Base-by-base conservation (phyloP, 2,329 filamentous ascomycete genomes). In the Apiospora sp. region DNA sequence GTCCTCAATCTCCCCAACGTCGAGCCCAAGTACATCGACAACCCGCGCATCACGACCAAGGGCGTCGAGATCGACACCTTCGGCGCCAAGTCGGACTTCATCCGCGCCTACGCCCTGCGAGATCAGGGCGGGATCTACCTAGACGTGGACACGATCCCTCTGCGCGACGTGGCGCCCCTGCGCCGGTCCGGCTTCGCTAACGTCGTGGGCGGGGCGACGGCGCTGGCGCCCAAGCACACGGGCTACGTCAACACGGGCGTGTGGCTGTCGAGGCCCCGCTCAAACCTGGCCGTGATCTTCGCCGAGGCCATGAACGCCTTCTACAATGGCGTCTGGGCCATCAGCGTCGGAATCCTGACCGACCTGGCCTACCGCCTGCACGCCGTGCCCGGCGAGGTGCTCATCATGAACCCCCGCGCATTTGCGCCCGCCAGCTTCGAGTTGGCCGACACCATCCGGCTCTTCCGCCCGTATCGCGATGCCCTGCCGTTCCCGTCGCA, bases 341-440 rank as follows among this genome's bases (percentile, higher is more conserved):
- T 51, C 46, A 77, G 75, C 73, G 73, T 76, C 4, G 49, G 69
- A 10, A 72, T 79, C n/a, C 73, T 80, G 34, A 80, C 78, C 3
- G 73, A 76, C 64, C 72, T 80, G 41, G 75, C 77, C 19, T 71
- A 76, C 69, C 75, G 78, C 13, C 69, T 79, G 43, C 69, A 72
- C 4, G 71, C 74, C 3, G 48, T 78, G 0, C 78, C 77, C 13
- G 44, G 44, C 67, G 67, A 68, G 41, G 41, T 68, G 41, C 67
- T 68, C 67, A 48, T 68, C 41, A 27, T 68, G 67, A 44, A 68
- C 67, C 67, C 67, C 5, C 67, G 41, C 44, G 67, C 67, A 24
- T 68, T 68, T 19, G 67, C 67, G 67, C 67, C 67, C 41, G 44
- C 67, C n/a, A 68, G 67, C 41, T 68, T 19, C 3, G 67, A 68